These are phyloP conservation scores for Abortiporus biennis DNA, from an alignment of 1,284 basidiomycete species.

Conservation along the genomic window DNA sequence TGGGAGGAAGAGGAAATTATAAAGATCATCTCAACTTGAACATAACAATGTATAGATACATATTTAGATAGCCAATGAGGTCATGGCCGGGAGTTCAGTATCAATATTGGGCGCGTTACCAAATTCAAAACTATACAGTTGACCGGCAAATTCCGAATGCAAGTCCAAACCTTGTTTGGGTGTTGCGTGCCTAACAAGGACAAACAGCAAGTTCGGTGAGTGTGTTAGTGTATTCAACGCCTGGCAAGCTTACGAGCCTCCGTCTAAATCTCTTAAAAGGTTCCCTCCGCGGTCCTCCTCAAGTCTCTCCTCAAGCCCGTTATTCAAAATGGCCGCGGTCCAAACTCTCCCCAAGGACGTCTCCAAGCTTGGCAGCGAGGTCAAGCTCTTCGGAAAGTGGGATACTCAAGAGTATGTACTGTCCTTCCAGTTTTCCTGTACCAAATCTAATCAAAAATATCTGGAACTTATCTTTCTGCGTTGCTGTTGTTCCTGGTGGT, in stretches of 20 bases:
- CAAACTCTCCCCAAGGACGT: constrained; percentile 81
- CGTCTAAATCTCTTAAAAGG: constrained; percentile 16
- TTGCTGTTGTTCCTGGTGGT: not conserved
- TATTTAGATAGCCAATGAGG: too few species aligned
- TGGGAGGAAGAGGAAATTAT: too few species aligned
- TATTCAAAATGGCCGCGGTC: constrained; percentile 45
- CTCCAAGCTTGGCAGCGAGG: constrained; percentile 78
- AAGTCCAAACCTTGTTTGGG: not conserved
- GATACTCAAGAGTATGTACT: constrained; percentile 91
- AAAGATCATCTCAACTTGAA: too few species aligned
- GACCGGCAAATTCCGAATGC: not conserved
- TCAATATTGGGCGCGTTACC: too few species aligned
- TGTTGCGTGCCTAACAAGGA: constrained; percentile 6
- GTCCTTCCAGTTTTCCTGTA: constrained; percentile 9
- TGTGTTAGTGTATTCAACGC: constrained; percentile 12
- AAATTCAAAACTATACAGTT: not conserved
- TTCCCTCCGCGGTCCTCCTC: constrained; percentile 15
- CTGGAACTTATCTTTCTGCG: not conserved
- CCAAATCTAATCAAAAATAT: not conserved
- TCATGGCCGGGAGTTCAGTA: too few species aligned
- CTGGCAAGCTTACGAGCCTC: constrained; percentile 5
- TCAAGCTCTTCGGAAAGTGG: constrained; percentile 98
- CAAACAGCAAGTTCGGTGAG: not conserved
- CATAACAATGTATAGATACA: too few species aligned
- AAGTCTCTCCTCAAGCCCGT: constrained; percentile 17